A percentile compares a stretch with the other conserved stretches of the same genome.
These are phyloP conservation scores for Bipolaris sorokiniana DNA, from an alignment of 2,329 filamentous ascomycete genomes.

Conservation along the genomic window DNA sequence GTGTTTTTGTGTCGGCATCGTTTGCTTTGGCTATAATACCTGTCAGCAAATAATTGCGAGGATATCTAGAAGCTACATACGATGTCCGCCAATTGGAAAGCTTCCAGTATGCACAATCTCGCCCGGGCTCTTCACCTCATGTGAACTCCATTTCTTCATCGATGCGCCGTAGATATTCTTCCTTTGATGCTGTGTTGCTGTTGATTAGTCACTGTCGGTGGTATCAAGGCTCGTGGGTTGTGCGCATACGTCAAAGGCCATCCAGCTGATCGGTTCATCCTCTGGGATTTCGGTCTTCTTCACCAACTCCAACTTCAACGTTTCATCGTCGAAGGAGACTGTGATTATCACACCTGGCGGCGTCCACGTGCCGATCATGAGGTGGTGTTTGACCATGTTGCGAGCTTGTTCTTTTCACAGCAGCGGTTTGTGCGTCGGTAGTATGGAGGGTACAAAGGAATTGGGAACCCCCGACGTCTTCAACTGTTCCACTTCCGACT, in stretches of 20 bases:
- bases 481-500: neutral
- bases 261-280: constrained; percentile 91
- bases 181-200: constrained; percentile 67
- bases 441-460: neutral
- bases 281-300: constrained; percentile 81
- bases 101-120: constrained; percentile 76
- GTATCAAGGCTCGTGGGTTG: neutral
- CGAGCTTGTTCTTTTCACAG: constrained; percentile 2
- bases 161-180: constrained; percentile 88
- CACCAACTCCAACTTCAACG: constrained; percentile 73
- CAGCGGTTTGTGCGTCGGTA: neutral
- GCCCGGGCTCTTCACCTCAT: constrained; percentile 74
- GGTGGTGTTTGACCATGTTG: constrained; percentile 76
- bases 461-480: neutral
- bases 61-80: constrained; percentile 56
- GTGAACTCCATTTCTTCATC: constrained; percentile 93
- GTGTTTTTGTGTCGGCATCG: constrained; percentile 75
- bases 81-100: constrained; percentile 76
- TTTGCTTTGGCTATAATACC: constrained; percentile 66
- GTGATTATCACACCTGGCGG: constrained; percentile 89
- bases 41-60: constrained; percentile 1
- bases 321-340: constrained; percentile 84
- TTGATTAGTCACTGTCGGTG: constrained; percentile 22
- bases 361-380: constrained; percentile 93
- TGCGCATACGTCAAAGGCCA: constrained; percentile 78